Percentiles rank a stretch among this genome's conserved stretches.
Conservation (phyloP, 2,329 filamentous ascomycete species). For the Volutella citrinella region DNA sequence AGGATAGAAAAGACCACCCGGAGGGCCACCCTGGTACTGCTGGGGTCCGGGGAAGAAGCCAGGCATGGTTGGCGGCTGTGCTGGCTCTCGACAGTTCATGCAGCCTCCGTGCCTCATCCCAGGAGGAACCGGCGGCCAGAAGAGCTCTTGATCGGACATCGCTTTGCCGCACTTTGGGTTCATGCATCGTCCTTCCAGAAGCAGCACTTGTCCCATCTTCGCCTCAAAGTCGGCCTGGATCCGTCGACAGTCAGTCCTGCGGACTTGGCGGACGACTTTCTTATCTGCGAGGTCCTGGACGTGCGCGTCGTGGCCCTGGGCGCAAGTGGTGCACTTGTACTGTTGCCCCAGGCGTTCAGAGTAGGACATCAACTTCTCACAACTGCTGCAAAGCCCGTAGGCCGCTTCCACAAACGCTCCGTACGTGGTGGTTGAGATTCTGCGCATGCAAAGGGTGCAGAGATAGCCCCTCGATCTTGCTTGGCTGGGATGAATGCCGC, state of each 20-base stretch:
- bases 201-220: background rate
- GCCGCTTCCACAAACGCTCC: background rate
- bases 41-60: too few relatives aligned
- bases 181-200: background rate
- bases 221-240: background rate
- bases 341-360: slow-evolving; percentile 3
- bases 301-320: background rate
- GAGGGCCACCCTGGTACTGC: too few relatives aligned
- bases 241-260: background rate
- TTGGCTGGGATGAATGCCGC: slow-evolving; percentile 1
- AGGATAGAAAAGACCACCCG: too few relatives aligned
- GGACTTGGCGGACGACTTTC: background rate
- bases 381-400: slow-evolving; percentile 1
- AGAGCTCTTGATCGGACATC: slow-evolving; percentile 1
- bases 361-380: background rate
- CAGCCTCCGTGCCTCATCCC: slow-evolving; percentile 3
- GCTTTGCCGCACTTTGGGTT: background rate
- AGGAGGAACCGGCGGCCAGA: background rate
- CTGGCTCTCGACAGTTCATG: background rate
- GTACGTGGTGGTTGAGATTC: background rate
- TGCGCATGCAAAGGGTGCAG: slow-evolving; percentile 2
- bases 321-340: background rate
- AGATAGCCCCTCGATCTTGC: background rate
- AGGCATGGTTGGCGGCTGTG: background rate
- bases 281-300: background rate